These are phyloP conservation scores for Monilinia fructigena DNA, from an alignment of 2,329 filamentous ascomycete species.

Conservation along the genomic window DNA sequence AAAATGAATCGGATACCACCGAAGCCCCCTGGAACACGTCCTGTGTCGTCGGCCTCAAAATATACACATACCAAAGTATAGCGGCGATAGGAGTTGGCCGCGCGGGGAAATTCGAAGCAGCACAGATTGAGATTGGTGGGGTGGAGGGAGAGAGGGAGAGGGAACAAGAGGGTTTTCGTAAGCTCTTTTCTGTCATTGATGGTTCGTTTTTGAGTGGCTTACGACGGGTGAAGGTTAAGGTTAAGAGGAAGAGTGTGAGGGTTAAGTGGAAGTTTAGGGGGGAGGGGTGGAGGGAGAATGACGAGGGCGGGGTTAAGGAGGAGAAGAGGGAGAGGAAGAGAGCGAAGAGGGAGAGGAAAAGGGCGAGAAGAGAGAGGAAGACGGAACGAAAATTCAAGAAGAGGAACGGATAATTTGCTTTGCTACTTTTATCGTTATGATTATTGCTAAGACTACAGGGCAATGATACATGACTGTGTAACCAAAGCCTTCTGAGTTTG, in stretches of 20 bases:
- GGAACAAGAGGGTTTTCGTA: background rate
- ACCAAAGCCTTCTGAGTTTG: too few relatives aligned
- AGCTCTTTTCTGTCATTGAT: background rate
- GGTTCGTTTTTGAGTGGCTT: background rate
- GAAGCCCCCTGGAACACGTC: slow-evolving; percentile 10
- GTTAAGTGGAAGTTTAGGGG: background rate
- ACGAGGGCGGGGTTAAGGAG: background rate
- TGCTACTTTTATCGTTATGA: too few relatives aligned
- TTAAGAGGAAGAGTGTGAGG: background rate
- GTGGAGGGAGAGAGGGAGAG: too few relatives aligned
- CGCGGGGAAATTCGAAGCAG: too few relatives aligned
- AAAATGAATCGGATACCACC: background rate
- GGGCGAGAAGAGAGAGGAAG: background rate
- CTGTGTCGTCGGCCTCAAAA: slow-evolving; percentile 4
- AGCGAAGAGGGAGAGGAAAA: background rate
- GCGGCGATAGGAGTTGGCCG: background rate
- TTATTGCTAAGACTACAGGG: too few relatives aligned
- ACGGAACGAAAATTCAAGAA: background rate
- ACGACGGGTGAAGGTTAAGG: slow-evolving; percentile 7
- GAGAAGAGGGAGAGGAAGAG: background rate
- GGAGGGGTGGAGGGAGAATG: background rate
- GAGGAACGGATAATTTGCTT: too few relatives aligned
- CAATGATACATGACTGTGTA: too few relatives aligned
- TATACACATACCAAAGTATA: slow-evolving; percentile 6
- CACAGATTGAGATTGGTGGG: background rate